Evolutionary conservation across 1,139 yeast species (phyloP).

Genomic region (Hansenula anomala): DNA sequence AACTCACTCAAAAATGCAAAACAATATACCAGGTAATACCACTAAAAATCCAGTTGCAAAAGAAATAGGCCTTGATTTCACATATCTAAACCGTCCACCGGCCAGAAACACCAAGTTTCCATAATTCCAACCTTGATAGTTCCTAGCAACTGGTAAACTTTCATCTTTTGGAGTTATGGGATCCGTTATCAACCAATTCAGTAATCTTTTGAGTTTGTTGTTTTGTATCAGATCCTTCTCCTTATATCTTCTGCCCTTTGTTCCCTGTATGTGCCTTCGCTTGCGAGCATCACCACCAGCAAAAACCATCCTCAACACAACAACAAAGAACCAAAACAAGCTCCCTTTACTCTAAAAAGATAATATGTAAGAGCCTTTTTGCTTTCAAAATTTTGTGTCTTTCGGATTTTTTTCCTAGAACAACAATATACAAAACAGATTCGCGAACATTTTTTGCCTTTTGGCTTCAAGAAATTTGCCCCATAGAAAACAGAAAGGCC

Average conservation of each 20-base stretch:
- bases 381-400: no score
- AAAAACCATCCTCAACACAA: neutral
- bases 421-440: neutral
- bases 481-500: no score
- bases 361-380: no score
- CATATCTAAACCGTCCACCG: conserved; percentile 58
- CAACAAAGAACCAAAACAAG: neutral
- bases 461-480: neutral
- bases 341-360: neutral
- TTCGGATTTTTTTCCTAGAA: no score
- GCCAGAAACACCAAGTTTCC: conserved; percentile 41
- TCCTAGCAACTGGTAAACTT: conserved; percentile 6
- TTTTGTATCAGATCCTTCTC: neutral
- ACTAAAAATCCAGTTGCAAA: conserved; percentile 32
- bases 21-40: conserved; percentile 47
- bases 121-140: conserved; percentile 38
- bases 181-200: conserved; percentile 10
- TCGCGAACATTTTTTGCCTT: neutral
- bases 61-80: conserved; percentile 34
- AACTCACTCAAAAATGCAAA: conserved; percentile 38
- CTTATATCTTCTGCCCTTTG: neutral
- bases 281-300: neutral
- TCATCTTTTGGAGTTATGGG: conserved; percentile 1
- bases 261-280: neutral
- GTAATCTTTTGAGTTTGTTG: neutral